Base-by-base conservation (phyloP, 2,329 filamentous ascomycete species). In the Ceratocystis cubensis region DNA sequence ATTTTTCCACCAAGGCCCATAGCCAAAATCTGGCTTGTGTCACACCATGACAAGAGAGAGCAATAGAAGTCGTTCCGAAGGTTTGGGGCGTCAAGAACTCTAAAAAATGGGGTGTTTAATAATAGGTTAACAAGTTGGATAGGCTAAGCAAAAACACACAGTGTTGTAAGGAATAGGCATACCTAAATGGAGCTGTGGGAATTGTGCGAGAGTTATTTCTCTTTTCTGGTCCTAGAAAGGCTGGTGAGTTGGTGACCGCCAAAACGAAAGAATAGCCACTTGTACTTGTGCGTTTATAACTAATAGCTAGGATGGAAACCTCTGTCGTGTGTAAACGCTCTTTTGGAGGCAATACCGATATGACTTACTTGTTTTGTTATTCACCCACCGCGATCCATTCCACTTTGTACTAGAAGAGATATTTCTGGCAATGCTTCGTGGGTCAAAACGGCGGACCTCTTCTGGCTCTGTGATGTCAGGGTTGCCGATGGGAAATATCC, bases 21-120 rank as follows among this genome's bases (percentile, higher is more conserved):
- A 20, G 91, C 93, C 17, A 99, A 81, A 15, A 87, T 89, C 65
- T 88, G 83, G 63, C 85, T 83, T 6, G 84, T 88, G 50, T 82
- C 75, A 0, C 88, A 96, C 74, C 96, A 97, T 8, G 94, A 91
- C 65, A 99, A 80, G 1, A 92, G 81, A 0, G 92, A 94, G 76
- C 91, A 96, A 74, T 99, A 99, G 74, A 92, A 99, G 75, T 99
- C 93, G 72, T 97, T 91, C 66, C 91, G 85, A n/a, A 97, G 79
- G 64, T 85, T 84, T 2, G 92, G 91, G 7, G 93, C 93, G 76
- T 96, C 91, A 4, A 99, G 81, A 5, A 96, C 88, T 76, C 85
- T 88, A 8, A 44, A 44, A 17, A 17, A 22, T 25, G n/a, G 22
- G 45, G 15, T 25, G 37, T 20, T 13, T 10, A 4, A 64, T 48